phyloP scores from a whole-genome alignment of 352 stramenopile species.

The Globisporangium irregulare region DNA sequence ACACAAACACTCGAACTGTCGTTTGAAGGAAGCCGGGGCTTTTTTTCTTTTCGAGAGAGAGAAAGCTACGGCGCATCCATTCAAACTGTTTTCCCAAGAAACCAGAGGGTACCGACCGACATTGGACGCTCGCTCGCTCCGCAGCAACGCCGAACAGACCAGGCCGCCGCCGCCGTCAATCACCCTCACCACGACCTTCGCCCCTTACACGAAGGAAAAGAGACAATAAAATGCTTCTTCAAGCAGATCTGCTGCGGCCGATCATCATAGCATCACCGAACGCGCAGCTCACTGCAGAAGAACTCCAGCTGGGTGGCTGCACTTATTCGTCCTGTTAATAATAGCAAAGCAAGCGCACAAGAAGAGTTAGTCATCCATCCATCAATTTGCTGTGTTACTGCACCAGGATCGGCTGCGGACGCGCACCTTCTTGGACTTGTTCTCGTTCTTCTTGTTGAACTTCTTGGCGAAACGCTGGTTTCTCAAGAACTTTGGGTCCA shows the following conservation, averaged over 20 bases:
- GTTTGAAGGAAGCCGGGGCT: slow-evolving; percentile 9
- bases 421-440: slow-evolving; percentile 60
- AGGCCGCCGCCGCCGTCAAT: neutral
- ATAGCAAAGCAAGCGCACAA: slow-evolving; percentile 7
- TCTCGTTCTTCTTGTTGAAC: slow-evolving; percentile 92
- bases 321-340: slow-evolving; percentile 19
- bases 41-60: slow-evolving; percentile 4
- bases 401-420: neutral
- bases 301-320: neutral
- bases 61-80: slow-evolving; percentile 3
- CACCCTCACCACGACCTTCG: slow-evolving; percentile 13
- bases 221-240: slow-evolving; percentile 6
- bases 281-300: slow-evolving; percentile 10
- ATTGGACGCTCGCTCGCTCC: slow-evolving; percentile 2
- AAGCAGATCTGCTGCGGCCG: neutral
- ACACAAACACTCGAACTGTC: slow-evolving; percentile 5
- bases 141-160: neutral
- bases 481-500: slow-evolving; percentile 97
- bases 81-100: slow-evolving; percentile 15
- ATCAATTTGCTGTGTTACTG: neutral
- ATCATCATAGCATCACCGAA: neutral
- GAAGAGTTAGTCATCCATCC: neutral
- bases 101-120: slow-evolving; percentile 10
- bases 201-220: slow-evolving; percentile 11
- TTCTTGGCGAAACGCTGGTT: slow-evolving; percentile 99